These are phyloP conservation scores for Kodamaea fungicola DNA, from an alignment of 1,139 yeast species.

Conservation along the genomic window DNA sequence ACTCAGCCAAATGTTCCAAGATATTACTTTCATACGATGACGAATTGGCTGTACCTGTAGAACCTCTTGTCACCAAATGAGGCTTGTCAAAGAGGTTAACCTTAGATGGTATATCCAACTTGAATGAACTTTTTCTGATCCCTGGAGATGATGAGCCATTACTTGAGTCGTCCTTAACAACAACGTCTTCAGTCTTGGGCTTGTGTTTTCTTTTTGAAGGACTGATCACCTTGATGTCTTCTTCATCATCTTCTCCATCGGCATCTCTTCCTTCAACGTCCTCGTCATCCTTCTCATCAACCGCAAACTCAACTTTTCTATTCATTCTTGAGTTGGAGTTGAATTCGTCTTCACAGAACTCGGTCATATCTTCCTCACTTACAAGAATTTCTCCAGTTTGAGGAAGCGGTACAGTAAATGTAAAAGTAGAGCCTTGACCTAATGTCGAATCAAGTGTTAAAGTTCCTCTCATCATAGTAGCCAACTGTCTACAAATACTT, in stretches of 20 bases:
- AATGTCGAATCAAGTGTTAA: constrained; percentile 64
- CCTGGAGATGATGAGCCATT: constrained; percentile 5
- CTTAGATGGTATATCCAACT: constrained; percentile 10
- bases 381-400: constrained; percentile 62
- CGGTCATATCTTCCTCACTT: constrained; percentile 34
- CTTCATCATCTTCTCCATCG: too few relatives aligned
- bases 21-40: constrained; percentile 18
- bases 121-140: constrained; percentile 7
- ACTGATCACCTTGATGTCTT: neutral
- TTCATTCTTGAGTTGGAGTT: constrained; percentile 35
- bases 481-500: constrained; percentile 88
- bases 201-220: neutral
- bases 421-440: constrained; percentile 79
- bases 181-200: neutral
- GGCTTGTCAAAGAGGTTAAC: constrained; percentile 37
- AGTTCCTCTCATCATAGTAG: constrained; percentile 84
- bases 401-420: constrained; percentile 72
- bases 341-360: constrained; percentile 44
- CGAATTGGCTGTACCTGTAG: constrained; percentile 58
- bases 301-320: constrained; percentile 35
- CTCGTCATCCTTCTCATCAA: constrained; percentile 14
- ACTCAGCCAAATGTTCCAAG: constrained; percentile 31
- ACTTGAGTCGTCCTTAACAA: neutral
- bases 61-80: constrained; percentile 42
- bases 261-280: constrained; percentile 1